These are phyloP conservation scores for Ophiostoma tasmaniense DNA, from an alignment of 2,329 filamentous ascomycete genomes.

Conservation along the genomic window DNA sequence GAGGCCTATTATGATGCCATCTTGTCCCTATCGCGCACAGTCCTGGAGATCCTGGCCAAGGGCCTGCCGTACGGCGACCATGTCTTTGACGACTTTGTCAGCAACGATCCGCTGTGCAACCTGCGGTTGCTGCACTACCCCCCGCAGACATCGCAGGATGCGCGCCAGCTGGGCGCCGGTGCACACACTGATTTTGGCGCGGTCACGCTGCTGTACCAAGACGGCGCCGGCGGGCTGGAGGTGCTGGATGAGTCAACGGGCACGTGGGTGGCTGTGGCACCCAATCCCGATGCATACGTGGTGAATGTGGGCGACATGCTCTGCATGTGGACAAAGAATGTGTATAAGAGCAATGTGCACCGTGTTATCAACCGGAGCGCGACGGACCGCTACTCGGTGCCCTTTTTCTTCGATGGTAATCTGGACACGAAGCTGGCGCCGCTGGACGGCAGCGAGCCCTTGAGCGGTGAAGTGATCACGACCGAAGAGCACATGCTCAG, in stretches of 20 bases:
- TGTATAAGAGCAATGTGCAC: conserved; percentile 46
- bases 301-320: conserved; percentile 40
- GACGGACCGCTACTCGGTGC: conserved; percentile 46
- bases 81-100: conserved; percentile 36
- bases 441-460: conserved; percentile 26
- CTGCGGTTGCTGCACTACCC: conserved; percentile 43
- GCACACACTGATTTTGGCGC: conserved; percentile 49
- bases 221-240: conserved; percentile 41
- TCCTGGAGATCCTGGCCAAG: conserved; percentile 36
- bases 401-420: conserved; percentile 49
- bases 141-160: conserved; percentile 27
- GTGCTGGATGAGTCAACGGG: conserved; percentile 37
- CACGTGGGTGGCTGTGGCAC: conserved; percentile 38
- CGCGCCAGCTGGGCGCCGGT: conserved; percentile 32
- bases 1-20: conserved; percentile 35
- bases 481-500: conserved; percentile 30
- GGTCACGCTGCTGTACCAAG: conserved; percentile 48
- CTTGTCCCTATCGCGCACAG: conserved; percentile 31
- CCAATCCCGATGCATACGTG: conserved; percentile 32
- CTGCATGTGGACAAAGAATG: conserved; percentile 41
- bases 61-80: conserved; percentile 34
- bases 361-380: conserved; percentile 44
- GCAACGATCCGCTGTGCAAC: conserved; percentile 35
- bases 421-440: conserved; percentile 32
- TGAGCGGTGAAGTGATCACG: conserved; percentile 23